A percentile compares a stretch with the other conserved stretches of the same genome.
These are phyloP conservation scores for Colletotrichum incanum DNA, from an alignment of 2,329 filamentous ascomycete genomes.

Conservation along the genomic window DNA sequence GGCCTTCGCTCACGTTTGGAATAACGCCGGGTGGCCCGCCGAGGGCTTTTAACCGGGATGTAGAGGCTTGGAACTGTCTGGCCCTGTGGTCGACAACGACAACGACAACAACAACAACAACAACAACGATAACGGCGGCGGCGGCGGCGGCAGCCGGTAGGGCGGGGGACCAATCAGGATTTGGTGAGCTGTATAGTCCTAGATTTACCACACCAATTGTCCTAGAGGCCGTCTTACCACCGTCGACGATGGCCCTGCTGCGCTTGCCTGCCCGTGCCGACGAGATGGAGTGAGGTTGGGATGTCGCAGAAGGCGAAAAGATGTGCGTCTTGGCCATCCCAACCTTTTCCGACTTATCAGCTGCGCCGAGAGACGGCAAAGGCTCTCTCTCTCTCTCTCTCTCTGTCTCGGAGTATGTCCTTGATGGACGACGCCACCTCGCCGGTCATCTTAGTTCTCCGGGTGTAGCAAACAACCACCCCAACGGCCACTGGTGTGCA, in stretches of 20 bases:
- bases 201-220: background rate
- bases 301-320: background rate
- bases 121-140: background rate
- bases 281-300: background rate
- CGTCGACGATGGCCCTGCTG: background rate
- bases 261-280: background rate
- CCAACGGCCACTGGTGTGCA: conserved; percentile 28
- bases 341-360: conserved; percentile 1
- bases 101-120: background rate
- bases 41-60: background rate
- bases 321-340: background rate
- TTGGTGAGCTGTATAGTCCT: background rate
- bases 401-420: conserved; percentile 15
- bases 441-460: conserved; percentile 13
- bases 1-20: background rate
- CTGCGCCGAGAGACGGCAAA: background rate
- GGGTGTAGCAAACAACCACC: conserved; percentile 10
- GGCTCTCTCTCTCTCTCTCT: background rate
- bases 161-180: background rate
- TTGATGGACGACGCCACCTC: conserved; percentile 25
- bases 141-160: background rate
- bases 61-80: background rate
- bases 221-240: background rate
- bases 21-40: background rate
- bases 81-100: background rate